Conservation (phyloP, 306 rosid genomes). For the Pueraria montana region DNA sequence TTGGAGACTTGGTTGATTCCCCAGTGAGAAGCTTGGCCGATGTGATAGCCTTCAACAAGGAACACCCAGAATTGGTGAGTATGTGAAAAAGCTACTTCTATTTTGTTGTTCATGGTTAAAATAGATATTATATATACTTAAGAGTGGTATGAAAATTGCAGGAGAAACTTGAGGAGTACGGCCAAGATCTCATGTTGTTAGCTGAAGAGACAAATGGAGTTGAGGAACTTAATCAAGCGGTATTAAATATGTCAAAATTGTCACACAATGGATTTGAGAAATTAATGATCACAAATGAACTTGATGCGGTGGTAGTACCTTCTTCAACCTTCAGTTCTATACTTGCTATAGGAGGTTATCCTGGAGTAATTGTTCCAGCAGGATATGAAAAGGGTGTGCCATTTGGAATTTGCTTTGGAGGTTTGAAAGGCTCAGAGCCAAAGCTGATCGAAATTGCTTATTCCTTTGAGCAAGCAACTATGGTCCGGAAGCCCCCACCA, state of each 20-base stretch:
- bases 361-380: slow-evolving; percentile 79
- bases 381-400: slow-evolving; percentile 63
- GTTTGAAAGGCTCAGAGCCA: slow-evolving; percentile 72
- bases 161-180: slow-evolving; percentile 55
- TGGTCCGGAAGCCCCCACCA: slow-evolving; percentile 70
- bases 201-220: slow-evolving; percentile 53
- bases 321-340: slow-evolving; percentile 18
- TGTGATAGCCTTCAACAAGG: no score
- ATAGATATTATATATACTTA: no score
- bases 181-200: slow-evolving; percentile 47
- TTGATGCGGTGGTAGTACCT: slow-evolving; percentile 67
- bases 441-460: slow-evolving; percentile 72
- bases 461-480: slow-evolving; percentile 76
- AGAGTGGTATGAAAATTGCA: slow-evolving; percentile 39
- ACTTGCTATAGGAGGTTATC: slow-evolving; percentile 76
- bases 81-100: no score
- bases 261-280: slow-evolving; percentile 53
- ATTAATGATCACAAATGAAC: slow-evolving; percentile 47
- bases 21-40: no score
- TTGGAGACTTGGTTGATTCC: no score
- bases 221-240: slow-evolving; percentile 33
- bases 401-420: slow-evolving; percentile 76
- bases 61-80: no score
- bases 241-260: slow-evolving; percentile 40
- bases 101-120: not conserved